Base-by-base conservation (phyloP, 495 filamentous ascomycete species). In the Glutinoglossum americanum region DNA sequence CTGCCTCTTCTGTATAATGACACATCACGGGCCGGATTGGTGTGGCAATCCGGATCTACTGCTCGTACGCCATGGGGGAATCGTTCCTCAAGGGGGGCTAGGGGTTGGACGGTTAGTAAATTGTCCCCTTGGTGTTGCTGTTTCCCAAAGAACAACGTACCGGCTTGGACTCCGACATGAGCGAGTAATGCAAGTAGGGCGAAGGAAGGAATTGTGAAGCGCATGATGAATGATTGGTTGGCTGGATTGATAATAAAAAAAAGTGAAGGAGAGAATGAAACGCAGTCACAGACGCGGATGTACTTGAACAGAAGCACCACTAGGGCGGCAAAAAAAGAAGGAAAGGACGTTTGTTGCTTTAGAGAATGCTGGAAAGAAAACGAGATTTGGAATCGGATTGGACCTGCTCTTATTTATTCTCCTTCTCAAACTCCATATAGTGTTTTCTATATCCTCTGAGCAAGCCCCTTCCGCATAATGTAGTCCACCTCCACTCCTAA, bases 271-370 rank as follows among this genome's bases (percentile, higher is more conserved):
- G 26, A 30, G 49, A 8, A 32, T 27, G 28, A 27, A 30, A 53
- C 49, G 49, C 49, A 53, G 49, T 53, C 49, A 53, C 49, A 53
- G 49, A 53, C 49, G 49, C 49, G 49, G 28, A 27, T 53, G 15
- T 53, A 45, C 10, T 45, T 45, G 49, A 53, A 53, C 4, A 53
- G 23, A 53, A 53, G 4, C 49, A 30, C 49, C 49, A 53, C 49
- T 53, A 28, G 49, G 23, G 49, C 26, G 49, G 26, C 21, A n/a
- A 49, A 53, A 17, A 53, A 53, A 3, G 49, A 53, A 53, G 7
- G 11, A 13, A 32, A 27, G 30, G 17, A 30, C 5, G 49, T 21
- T 17, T 15, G 26, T 30, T 53, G 19, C 6, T 23, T 49, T 23
- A 25, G n/a, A 9, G 49, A 53, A 30, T 53, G n/a, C n/a, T n/a